Base-by-base conservation (phyloP, 108 stramenopile species). In the Mediolabrus comicus region DNA sequence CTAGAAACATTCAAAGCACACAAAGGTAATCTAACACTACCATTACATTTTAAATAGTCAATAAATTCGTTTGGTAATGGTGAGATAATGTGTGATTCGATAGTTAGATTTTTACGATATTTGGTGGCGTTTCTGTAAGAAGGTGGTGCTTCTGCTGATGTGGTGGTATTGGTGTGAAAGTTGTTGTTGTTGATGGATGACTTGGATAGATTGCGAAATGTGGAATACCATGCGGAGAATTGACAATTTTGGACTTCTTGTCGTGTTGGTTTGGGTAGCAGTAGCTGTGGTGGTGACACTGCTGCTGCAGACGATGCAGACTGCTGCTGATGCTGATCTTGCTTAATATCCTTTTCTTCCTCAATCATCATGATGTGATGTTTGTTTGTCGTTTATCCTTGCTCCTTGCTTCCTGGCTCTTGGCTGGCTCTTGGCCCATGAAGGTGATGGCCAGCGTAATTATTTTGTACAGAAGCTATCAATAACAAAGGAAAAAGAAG, bases 31-130 rank as follows among this genome's bases (percentile, higher is more conserved):
- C 84, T 29, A 4, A 97, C 91, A 8, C 5, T 33, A 1, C 96
- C 95, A 62, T 97, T 95, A 43, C 83, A 79, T 60, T 86, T 36
- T 16, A 97, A 66, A 80, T 92, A 97, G 3, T 81, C 69, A 13
- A 86, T 53, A 55, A 97, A 92, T 35, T 93, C 83, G 2, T 62
- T 22, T 10, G 89, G 84, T 12, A 90, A 70, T 4, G 83, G 84
- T 28, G 56, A 11, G 2, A 94, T 71, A 10, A 91, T 85, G 0
- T 70, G 61, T 2, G 89, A 87, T 33, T 74, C 59, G 7, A 94
- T 86, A 0, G 92, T 94, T 12, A 86, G 80, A 60, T 87, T 87
- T 10, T 60, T 85, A 16, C 88, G 77, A 5, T 27, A 13, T 54
- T 62, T 63, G 25, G 4, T 24, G 2, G 56, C 13, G 6, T 5